Base-by-base conservation (phyloP, 768 basidiomycete species). In the Rossbeevera mucosa region DNA sequence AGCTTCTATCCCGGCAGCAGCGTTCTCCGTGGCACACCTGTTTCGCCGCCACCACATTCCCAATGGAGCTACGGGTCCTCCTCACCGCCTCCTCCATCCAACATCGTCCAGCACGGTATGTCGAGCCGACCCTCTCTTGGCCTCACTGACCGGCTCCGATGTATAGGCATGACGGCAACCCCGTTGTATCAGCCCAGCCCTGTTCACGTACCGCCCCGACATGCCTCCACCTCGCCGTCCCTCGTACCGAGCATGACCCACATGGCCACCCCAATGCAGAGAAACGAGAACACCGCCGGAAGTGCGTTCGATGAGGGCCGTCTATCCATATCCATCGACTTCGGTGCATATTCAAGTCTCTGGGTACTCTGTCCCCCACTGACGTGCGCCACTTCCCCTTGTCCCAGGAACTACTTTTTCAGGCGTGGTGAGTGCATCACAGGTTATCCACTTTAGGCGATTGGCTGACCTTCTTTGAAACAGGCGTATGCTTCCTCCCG, bases 401-500 rank as follows among this genome's bases (percentile, higher is more conserved):
- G 3, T 25, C 38, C 24, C 36, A 91, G 89, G 89, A 69, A 91
- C 90, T 2, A 92, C 88, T 4, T 91, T 91, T 71, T 91, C 89
- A 22, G 90, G 90, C 54, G 85, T 92, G 53, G 89, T 90, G 66
- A 71, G 88, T n/a, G n/a, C 79, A 11, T 4, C 48, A 50, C 30
- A 0, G 5, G 3, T 2, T 11, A n/a, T 4, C 18, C 9, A 3
- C 3, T 14, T 52, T 30, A 31, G 8, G 29, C 8, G n/a, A 31
- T 30, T n/a, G 22, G 44, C 51, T 57, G 55, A 52, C 59, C 48
- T 5, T 21, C 44, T 40, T 48, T 41, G 43, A 33, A 33, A 56
- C 59, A 91, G 88, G 88, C 91, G 0, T 94, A 89, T 62, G 91
- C 87, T 7, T 92, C 90, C 7, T 86, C 90, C 11, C 83, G 91